Base-by-base conservation (phyloP, 2,329 filamentous ascomycete genomes). In the Cadophora luteo-olivacea region DNA sequence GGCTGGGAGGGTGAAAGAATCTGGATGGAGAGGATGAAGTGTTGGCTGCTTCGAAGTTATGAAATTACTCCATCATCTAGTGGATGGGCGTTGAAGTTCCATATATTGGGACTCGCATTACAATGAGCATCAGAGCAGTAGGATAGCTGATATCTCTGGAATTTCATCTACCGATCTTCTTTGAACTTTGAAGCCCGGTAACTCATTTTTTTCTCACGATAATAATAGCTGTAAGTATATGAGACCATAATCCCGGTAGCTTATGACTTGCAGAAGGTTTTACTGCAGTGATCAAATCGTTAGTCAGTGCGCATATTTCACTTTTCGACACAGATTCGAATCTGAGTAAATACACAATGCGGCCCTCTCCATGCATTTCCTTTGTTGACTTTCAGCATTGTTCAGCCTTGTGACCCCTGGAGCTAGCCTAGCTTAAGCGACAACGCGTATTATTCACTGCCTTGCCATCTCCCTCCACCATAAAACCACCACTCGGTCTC, bases 361-460 rank as follows among this genome's bases (percentile, higher is more conserved):
- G 12, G 4, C 16, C 41, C 5, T 22, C 45, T 22, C 6, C 5
- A 4, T 49, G 45, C 24, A 19, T 54, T n/a, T 41, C 3, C 49
- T 38, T 38, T 54, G 29, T 65, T 54, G 33, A 65, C 41, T 33
- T 22, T 60, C 54, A 65, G 41, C 54, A 38, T 60, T 55, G 19
- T 25, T 33, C 55, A 65, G 64, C 64, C 25, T 62, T 36, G 52
- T 19, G 51, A 64, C 36, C 41, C 36, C 29, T 22, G 8, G 19
- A 7, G 14, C 49, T 65, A 49, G 54, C 51, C 14, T 65, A 52
- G 52, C 41, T 62, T 33, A 60, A 61, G 60, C 60, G 60, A 51
- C 38, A 48, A 62, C 60, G 60, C 60, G 60, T 62, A 62, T 62
- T 24, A 33, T 33, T 51, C 25, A 62, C 25, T 62, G 60, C 60